Conservation (phyloP, 1,284 basidiomycete genomes). For the Fomitopsis schrenkii region DNA sequence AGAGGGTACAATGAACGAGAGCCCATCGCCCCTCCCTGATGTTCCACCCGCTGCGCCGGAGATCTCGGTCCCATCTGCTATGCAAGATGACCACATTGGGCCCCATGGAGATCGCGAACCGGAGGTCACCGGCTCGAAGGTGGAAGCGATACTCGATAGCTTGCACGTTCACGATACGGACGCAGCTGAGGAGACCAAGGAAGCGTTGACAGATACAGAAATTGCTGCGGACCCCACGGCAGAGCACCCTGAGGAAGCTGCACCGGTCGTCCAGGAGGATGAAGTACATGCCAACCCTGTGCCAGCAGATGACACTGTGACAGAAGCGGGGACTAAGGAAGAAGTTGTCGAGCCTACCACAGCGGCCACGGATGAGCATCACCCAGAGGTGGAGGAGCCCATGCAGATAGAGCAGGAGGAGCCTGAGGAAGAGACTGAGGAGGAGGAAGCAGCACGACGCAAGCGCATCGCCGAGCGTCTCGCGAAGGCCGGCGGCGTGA, state of each 20-base stretch:
- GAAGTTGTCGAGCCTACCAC: neutral
- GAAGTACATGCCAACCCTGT: slow-evolving; percentile 1
- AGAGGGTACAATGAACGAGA: slow-evolving; percentile 17
- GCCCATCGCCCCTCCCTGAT: slow-evolving; percentile 13
- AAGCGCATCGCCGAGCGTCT: slow-evolving; percentile 58
- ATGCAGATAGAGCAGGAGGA: neutral
- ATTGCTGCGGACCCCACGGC: neutral
- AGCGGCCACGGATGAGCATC: neutral
- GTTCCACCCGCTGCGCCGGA: slow-evolving; percentile 6
- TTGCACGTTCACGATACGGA: neutral
- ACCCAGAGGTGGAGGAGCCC: neutral
- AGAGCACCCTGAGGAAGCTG: neutral
- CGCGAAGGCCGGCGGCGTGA: slow-evolving; percentile 63
- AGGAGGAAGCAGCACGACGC: slow-evolving; percentile 49
- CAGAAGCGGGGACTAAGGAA: neutral
- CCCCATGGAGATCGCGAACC: slow-evolving; percentile 18
- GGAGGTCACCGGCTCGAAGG: slow-evolving; percentile 12
- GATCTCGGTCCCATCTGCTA: neutral
- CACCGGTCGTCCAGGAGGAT: neutral
- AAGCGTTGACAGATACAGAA: neutral
- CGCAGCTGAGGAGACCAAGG: slow-evolving; percentile 8
- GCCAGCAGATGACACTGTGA: slow-evolving; percentile 1
- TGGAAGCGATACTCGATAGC: slow-evolving; percentile 12
- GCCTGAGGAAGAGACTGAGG: slow-evolving; percentile 34
- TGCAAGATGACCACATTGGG: slow-evolving; percentile 6